These are phyloP conservation scores for Epithemia pelagica DNA, from an alignment of 108 stramenopile genomes.

Conservation along the genomic window DNA sequence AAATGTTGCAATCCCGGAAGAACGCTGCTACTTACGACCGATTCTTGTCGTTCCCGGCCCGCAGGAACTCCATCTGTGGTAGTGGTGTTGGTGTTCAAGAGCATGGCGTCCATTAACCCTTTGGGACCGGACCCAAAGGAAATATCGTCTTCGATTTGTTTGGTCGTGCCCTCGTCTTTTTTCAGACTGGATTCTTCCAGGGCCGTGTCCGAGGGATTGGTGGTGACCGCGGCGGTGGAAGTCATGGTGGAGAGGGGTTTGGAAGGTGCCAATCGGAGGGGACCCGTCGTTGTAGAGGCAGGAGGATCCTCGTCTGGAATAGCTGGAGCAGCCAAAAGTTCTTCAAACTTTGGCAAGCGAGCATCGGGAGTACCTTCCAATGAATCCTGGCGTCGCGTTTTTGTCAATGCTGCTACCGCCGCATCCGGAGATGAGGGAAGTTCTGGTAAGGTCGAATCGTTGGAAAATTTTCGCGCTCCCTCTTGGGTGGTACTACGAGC, in stretches of 20 bases:
- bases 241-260: neutral
- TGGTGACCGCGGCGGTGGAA: too few species aligned
- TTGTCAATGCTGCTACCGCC: neutral
- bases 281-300: neutral
- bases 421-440: neutral
- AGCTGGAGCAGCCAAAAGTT: neutral
- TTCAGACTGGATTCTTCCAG: too few species aligned
- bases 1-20: conserved; percentile 21
- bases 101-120: too few species aligned
- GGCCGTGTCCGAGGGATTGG: neutral
- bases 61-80: neutral
- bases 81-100: too few species aligned
- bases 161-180: too few species aligned
- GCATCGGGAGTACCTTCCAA: neutral
- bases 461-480: conserved; percentile 2
- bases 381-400: neutral
- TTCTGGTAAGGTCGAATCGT: neutral
- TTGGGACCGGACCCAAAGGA: too few species aligned
- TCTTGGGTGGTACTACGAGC: conserved; percentile 3
- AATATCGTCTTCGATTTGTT: too few species aligned
- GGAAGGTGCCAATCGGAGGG: neutral
- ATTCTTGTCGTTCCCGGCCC: neutral
- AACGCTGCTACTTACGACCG: conserved; percentile 16
- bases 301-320: too few species aligned
- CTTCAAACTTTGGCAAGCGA: neutral